These are phyloP conservation scores for Heracleum sosnowskyi DNA, from an alignment of 129 eudicot species.

Conservation along the genomic window DNA sequence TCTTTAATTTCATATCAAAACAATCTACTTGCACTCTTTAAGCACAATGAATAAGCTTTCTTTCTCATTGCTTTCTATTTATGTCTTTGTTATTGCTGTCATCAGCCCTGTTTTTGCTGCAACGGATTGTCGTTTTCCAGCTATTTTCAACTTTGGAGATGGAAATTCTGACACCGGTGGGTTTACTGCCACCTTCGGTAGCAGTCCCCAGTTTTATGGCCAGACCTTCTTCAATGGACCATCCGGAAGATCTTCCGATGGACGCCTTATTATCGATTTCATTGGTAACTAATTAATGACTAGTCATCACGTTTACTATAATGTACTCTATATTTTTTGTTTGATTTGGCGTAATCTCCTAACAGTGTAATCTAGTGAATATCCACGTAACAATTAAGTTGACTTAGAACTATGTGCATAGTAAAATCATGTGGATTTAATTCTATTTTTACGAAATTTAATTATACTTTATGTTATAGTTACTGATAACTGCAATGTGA, in stretches of 20 bases:
- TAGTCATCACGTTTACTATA: too few species aligned
- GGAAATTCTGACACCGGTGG: conserved; percentile 6
- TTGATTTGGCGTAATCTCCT: too few species aligned
- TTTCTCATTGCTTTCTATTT: background rate
- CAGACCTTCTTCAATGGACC: background rate
- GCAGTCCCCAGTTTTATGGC: background rate
- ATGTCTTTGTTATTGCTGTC: background rate
- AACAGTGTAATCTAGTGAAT: too few species aligned
- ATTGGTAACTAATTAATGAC: background rate
- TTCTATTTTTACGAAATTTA: too few species aligned
- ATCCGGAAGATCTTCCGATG: conserved; percentile 2
- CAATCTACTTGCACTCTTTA: background rate
- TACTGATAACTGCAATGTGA: background rate
- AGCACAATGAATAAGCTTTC: background rate
- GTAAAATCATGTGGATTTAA: background rate
- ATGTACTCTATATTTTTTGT: too few species aligned
- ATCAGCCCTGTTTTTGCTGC: background rate
- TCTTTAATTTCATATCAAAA: background rate
- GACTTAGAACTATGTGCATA: too few species aligned
- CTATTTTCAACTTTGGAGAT: conserved; percentile 3
- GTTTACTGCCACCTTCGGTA: background rate
- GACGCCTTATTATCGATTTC: background rate
- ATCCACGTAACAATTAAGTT: too few species aligned
- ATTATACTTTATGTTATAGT: background rate
- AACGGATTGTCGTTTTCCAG: background rate